Conservation (phyloP, 345 rosid genomes). For the Eucalyptus tenuipes region DNA sequence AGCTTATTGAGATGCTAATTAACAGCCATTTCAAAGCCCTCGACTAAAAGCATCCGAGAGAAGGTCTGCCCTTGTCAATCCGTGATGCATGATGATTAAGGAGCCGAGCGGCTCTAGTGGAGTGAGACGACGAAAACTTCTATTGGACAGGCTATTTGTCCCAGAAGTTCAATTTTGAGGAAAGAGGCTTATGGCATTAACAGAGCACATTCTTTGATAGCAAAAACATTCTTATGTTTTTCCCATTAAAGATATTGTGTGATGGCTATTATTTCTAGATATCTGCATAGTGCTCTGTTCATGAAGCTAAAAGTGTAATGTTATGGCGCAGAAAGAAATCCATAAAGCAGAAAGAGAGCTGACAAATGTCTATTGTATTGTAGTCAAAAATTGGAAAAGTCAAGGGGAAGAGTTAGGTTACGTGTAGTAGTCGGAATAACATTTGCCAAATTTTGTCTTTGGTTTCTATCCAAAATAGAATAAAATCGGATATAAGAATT, state of each 20-base stretch:
- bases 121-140: not conserved
- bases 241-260: not conserved
- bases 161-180: not conserved
- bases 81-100: not conserved
- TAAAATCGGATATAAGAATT: too few species aligned
- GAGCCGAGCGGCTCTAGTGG: not conserved
- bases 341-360: not conserved
- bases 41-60: not conserved
- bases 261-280: not conserved
- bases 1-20: not conserved
- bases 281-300: not conserved
- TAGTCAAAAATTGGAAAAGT: not conserved
- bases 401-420: too few species aligned
- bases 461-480: too few species aligned
- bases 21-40: not conserved
- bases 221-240: not conserved
- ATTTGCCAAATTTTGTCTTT: too few species aligned
- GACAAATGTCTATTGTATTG: not conserved
- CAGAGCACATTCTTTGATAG: not conserved
- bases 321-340: not conserved
- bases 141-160: not conserved
- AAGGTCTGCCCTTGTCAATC: not conserved
- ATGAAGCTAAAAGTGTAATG: not conserved
- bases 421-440: accelerated
- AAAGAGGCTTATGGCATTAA: not conserved